Evolutionary conservation across 2,329 filamentous ascomycete species (phyloP), one percentile per base, ranked within the genome.

Genomic region (Scopulariopsis brevicaulis): DNA sequence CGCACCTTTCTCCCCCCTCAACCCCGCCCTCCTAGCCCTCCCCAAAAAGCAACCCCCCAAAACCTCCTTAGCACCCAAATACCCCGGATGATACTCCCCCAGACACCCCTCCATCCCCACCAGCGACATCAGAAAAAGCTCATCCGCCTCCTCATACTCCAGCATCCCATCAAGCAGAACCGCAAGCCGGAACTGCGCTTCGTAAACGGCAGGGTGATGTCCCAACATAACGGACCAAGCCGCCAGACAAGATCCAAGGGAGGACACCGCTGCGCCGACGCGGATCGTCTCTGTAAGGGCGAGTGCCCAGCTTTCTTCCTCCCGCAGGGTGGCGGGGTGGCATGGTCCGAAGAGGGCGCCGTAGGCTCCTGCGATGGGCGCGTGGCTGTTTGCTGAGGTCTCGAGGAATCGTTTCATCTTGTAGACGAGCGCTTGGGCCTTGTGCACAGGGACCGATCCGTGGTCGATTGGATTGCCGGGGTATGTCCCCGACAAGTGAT

Each of bases 41-140:
- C 10, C 50, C 50, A 34, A 15, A 28, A 53, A 58, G 50, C 56
- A 53, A 11, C 32, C 20, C 32, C 20, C 56, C 14, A 58, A 34
- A 2, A 48, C 40, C 51, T 58, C 56, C 50, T 58, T 58, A 8
- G 56, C 56, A 34, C 14, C 50, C 4, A 58, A 32, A n/a, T 54
- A 58, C 14, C 12, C 50, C 2, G 18, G 48, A 34, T 53, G 46
- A 8, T 20, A 28, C 18, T 58, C 56, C 7, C 56, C 56, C 10
- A 58, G 35, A 2, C 28, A 14, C 18, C 52, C 50, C 34, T 58
- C 56, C 56, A 58, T 58, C 11, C 40, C 50, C 40, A 28, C 22
- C 50, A 58, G 14, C 15, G 50, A 50, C 3, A 4, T 11, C 4
- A 10, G 20, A 22, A 53, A 58, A 25, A 25, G 15, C 18, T 6